Conservation (phyloP, 768 basidiomycete genomes). For the Lactarius hengduanensis region DNA sequence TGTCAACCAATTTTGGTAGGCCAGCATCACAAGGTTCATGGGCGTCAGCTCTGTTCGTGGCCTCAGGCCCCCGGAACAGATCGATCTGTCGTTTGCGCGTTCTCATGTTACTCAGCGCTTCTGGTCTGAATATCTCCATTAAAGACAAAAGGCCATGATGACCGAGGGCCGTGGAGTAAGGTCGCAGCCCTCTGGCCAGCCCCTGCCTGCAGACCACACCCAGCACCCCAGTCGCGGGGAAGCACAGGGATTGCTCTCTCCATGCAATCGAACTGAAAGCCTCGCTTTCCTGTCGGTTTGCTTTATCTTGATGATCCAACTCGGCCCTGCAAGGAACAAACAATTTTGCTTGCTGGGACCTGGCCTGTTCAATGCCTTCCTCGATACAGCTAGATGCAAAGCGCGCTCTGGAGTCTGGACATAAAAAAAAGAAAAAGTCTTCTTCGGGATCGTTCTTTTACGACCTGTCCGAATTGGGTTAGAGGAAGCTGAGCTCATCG, state of each 20-base stretch:
- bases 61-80: slow-evolving; percentile 9
- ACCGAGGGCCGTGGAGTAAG: slow-evolving; percentile 3
- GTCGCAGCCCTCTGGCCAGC: neutral
- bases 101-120: neutral
- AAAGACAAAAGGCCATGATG: slow-evolving; percentile 8
- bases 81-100: slow-evolving; percentile 17
- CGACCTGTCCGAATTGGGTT: neutral
- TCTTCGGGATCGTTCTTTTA: slow-evolving; percentile 4
- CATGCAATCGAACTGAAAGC: neutral
- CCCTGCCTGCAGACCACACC: neutral
- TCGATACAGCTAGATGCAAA: slow-evolving; percentile 20
- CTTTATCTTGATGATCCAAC: neutral
- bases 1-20: slow-evolving; percentile 15
- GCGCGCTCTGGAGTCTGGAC: neutral
- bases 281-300: neutral
- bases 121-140: slow-evolving; percentile 23
- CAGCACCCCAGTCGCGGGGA: neutral
- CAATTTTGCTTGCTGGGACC: neutral
- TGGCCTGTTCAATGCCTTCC: neutral
- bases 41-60: slow-evolving; percentile 13
- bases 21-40: slow-evolving; percentile 16
- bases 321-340: neutral
- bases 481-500: slow-evolving; percentile 9
- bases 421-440: neutral
- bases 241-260: neutral